Evolutionary conservation across 306 rosid genomes (phyloP).

Genomic region (Glycyrrhiza uralensis): DNA sequence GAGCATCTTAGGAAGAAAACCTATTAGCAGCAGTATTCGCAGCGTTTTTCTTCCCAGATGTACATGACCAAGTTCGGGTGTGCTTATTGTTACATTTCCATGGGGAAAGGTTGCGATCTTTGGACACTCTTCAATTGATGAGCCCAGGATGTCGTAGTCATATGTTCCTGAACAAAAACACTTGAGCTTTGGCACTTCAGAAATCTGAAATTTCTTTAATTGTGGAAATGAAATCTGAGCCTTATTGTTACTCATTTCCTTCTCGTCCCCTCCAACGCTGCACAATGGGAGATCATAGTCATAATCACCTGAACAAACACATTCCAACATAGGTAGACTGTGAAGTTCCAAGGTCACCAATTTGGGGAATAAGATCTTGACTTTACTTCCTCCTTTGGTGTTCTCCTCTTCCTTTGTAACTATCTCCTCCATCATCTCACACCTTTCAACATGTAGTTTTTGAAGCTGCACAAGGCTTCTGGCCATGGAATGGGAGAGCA

Average conservation of each 20-base stretch:
- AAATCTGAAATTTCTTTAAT: neutral
- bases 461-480: neutral
- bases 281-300: neutral
- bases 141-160: neutral
- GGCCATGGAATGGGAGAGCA: neutral
- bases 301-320: neutral
- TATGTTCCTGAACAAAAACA: neutral
- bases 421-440: neutral
- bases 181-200: neutral
- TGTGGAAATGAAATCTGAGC: neutral
- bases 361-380: neutral
- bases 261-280: neutral
- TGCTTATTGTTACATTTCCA: neutral
- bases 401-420: neutral
- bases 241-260: neutral
- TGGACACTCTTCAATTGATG: neutral
- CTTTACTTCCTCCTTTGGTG: neutral
- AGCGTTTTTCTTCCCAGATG: fast-evolving
- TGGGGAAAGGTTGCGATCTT: neutral
- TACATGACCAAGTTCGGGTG: neutral
- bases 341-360: neutral
- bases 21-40: no score
- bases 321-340: neutral
- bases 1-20: no score
- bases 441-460: fast-evolving